Evolutionary conservation across 2,329 filamentous ascomycete genomes (phyloP).

Genomic region (Aspergillus sergii): DNA sequence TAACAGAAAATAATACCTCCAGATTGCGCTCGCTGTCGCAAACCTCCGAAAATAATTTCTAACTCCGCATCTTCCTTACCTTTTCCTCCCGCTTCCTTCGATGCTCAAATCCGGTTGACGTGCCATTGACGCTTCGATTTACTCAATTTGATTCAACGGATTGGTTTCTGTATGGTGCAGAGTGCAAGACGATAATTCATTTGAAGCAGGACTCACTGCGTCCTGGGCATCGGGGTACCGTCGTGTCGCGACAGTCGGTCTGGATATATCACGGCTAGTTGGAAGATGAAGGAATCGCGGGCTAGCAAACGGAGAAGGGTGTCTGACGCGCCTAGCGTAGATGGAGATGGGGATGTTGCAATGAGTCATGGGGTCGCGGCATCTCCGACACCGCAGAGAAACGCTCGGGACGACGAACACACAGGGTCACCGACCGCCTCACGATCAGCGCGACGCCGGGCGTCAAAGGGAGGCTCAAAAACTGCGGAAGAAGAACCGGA

Average conservation of each 20-base stretch:
- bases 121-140: neutral
- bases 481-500: slow-evolving; percentile 11
- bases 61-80: slow-evolving; percentile 11
- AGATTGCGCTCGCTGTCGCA: neutral
- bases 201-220: neutral
- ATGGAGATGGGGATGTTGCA: slow-evolving; percentile 34
- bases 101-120: neutral
- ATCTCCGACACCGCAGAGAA: slow-evolving; percentile 20
- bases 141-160: neutral
- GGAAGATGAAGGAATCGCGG: slow-evolving; percentile 37
- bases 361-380: slow-evolving; percentile 28
- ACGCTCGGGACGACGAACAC: slow-evolving; percentile 18
- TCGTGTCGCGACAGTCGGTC: neutral
- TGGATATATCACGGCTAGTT: neutral
- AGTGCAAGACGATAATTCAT: neutral
- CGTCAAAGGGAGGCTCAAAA: slow-evolving; percentile 18
- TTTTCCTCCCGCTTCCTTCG: neutral
- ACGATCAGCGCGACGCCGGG: slow-evolving; percentile 29
- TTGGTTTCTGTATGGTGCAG: neutral
- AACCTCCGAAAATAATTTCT: slow-evolving; percentile 8
- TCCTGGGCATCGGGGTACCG: neutral
- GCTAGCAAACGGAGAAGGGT: slow-evolving; percentile 41
- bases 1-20: neutral
- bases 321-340: slow-evolving; percentile 27
- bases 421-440: slow-evolving; percentile 16